A percentile compares a stretch with the other conserved stretches of the same genome.
Conservation (phyloP, 352 stramenopile genomes). For the Phytophthora tubulina region DNA sequence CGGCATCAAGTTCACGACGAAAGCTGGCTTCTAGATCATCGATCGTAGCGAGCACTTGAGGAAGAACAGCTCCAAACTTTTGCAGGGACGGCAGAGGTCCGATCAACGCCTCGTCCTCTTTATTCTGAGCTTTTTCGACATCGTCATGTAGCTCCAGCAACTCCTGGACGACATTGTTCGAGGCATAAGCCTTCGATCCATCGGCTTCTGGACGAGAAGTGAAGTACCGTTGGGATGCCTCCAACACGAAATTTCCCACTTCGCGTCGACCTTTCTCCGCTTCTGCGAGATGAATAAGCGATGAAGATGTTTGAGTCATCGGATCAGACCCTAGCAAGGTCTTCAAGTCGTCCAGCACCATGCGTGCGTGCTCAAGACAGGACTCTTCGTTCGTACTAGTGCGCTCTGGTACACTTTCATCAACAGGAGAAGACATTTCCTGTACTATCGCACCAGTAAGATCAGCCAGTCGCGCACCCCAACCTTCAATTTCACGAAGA, state of each 20-base stretch:
- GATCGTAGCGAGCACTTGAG: conserved; percentile 48
- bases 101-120: conserved; percentile 56
- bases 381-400: conserved; percentile 31
- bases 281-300: conserved; percentile 56
- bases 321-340: conserved; percentile 55
- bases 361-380: conserved; percentile 40
- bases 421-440: conserved; percentile 42
- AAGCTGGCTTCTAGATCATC: conserved; percentile 61
- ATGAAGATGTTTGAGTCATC: conserved; percentile 57
- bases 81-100: conserved; percentile 42
- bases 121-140: conserved; percentile 59
- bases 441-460: conserved; percentile 45
- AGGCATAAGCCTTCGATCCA: background rate
- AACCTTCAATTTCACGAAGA: conserved; percentile 54
- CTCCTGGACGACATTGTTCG: conserved; percentile 23
- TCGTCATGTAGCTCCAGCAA: conserved; percentile 54
- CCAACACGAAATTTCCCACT: conserved; percentile 58
- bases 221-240: conserved; percentile 52
- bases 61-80: conserved; percentile 55
- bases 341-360: conserved; percentile 49
- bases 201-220: background rate
- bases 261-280: conserved; percentile 65
- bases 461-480: conserved; percentile 40
- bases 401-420: conserved; percentile 20
- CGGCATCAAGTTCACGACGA: conserved; percentile 42